Evolutionary conservation across 2,329 filamentous ascomycete species (phyloP), one percentile per base, ranked within the genome.

Genomic region (Zelopaecilomyces penicillatus): DNA sequence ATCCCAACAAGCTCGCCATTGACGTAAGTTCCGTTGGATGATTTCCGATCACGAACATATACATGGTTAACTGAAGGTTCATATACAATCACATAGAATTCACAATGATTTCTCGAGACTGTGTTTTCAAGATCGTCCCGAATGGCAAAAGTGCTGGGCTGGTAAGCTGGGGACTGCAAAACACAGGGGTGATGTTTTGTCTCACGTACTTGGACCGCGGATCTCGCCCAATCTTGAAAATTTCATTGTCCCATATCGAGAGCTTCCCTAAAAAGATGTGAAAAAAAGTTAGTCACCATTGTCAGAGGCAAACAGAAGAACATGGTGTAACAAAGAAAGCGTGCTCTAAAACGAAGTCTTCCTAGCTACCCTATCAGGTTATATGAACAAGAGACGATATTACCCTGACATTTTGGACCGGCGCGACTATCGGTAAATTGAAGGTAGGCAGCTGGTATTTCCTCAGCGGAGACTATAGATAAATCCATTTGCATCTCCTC

Each of bases 41-140:
- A 79, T 42, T 70, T 69, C 27, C 72, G 68, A 51, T 81, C 77
- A 10, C 76, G 71, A 29, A 78, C 74, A 50, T 78, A 80, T 35
- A 80, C 58, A 43, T 76, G 58, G 37, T 63, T 62, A 51, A 59
- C 44, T 6, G 57, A 59, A 19, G 59, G 56, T 37, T 78, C 74
- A 48, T 77, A 76, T 7, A 70, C 55, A 35, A 80, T 61, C 2
- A 70, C 71, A 54, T 78, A 80, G 30, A 80, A 62, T 51, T 78
- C 71, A 50, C 76, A 74, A 43, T 80, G 76, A 28, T 68, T 65
- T 42, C 73, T 69, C 2, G 76, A 80, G 19, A 80, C 65, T 1
- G 55, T 50, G 47, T 66, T 59, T 3, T 65, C 52, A n/a, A 42
- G 39, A 37, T 66, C 64, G 37, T 57, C 54, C 7, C 58, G 53